Evolutionary conservation across 176 grass and related monocot species (phyloP).

Genomic region (Cocos nucifera): DNA sequence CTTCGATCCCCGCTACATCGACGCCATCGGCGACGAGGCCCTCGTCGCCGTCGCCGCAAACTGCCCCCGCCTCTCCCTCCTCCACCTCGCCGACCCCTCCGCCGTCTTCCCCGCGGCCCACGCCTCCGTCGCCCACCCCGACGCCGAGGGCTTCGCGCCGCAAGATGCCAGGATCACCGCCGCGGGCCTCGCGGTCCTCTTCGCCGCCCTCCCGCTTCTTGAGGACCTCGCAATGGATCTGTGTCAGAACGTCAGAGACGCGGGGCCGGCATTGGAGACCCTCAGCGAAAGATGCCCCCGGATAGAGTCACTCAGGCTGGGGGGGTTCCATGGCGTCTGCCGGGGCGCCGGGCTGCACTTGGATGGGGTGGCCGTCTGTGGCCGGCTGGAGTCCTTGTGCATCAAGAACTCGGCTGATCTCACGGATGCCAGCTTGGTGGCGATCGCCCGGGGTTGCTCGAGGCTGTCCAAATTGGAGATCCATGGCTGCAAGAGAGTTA

Average conservation of each 20-base stretch:
- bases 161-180: constrained; percentile 53
- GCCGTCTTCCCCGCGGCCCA: background rate
- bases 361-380: constrained; percentile 73
- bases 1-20: constrained; percentile 64
- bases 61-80: constrained; percentile 29
- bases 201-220: constrained; percentile 43
- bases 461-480: constrained; percentile 58
- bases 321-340: constrained; percentile 74
- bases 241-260: constrained; percentile 52
- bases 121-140: background rate
- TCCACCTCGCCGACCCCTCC: constrained; percentile 68
- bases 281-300: constrained; percentile 42
- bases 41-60: constrained; percentile 36
- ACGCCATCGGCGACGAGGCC: constrained; percentile 54
- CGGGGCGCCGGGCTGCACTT: constrained; percentile 58
- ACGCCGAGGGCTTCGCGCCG: constrained; percentile 13
- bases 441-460: constrained; percentile 66
- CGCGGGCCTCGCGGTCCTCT: constrained; percentile 46
- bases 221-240: constrained; percentile 75
- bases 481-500: constrained; percentile 50
- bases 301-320: constrained; percentile 57
- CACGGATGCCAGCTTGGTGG: constrained; percentile 40
- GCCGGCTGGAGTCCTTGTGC: constrained; percentile 56
- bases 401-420: constrained; percentile 77
- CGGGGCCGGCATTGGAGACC: constrained; percentile 49